Conservation (phyloP, 2,329 filamentous ascomycete genomes). For the Teratosphaeria destructans region DNA sequence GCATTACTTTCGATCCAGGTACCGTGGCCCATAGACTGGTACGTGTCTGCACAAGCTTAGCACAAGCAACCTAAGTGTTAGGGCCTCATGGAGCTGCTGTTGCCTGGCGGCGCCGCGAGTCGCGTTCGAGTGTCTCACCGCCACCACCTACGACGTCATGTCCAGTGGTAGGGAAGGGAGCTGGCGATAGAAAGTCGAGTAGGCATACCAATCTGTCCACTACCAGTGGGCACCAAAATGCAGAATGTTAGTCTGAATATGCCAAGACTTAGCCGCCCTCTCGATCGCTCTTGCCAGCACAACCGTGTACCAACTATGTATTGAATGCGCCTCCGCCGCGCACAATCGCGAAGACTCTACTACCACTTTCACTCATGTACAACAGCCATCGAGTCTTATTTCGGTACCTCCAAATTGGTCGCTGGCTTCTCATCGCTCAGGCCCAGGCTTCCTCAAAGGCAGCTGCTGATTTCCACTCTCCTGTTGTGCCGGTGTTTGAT, state of each 20-base stretch:
- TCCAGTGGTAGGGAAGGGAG: too few relatives aligned
- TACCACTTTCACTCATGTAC: not conserved
- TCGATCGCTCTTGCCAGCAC: too few relatives aligned
- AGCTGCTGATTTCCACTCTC: not conserved
- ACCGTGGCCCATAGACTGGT: too few relatives aligned
- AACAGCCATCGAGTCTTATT: not conserved
- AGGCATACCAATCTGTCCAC: not conserved
- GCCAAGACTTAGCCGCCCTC: too few relatives aligned
- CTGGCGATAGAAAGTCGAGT: too few relatives aligned
- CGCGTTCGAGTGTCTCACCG: not conserved
- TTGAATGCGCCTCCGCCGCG: too few relatives aligned
- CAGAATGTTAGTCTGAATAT: too few relatives aligned
- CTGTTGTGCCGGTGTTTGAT: conserved; percentile 6
- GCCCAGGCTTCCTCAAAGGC: not conserved
- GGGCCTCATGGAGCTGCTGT: not conserved
- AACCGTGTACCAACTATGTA: too few relatives aligned
- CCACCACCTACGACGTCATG: not conserved
- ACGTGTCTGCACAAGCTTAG: too few relatives aligned
- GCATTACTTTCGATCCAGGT: not conserved
- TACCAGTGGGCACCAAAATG: not conserved
- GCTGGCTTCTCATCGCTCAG: not conserved
- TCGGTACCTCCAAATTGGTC: not conserved
- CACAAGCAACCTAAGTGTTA: not conserved
- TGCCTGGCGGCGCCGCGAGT: not conserved
- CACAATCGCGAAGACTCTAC: too few relatives aligned